These are phyloP conservation scores for Cryptosporidium sp. DNA, from an alignment of 169 alveolate genomes.

Conservation along the genomic window DNA sequence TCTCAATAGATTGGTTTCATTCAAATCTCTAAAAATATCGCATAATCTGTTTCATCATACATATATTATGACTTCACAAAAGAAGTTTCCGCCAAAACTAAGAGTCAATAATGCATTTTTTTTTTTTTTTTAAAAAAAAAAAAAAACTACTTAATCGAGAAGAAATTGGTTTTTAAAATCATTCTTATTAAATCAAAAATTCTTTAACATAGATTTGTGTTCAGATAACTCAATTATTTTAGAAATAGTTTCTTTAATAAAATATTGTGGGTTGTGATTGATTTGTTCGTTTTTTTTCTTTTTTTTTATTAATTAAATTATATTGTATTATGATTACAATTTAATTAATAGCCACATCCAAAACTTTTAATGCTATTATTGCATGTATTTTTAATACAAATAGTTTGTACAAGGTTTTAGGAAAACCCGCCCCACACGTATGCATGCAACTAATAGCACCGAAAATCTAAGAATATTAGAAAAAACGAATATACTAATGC, in stretches of 20 bases:
- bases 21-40: constrained; percentile 27
- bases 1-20: constrained; percentile 24
- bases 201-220: background rate
- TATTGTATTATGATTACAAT: too few species aligned
- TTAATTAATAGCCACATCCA: too few species aligned
- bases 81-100: background rate
- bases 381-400: too few species aligned
- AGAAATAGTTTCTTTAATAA: too few species aligned
- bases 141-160: background rate
- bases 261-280: background rate
- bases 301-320: too few species aligned
- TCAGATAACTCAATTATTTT: background rate
- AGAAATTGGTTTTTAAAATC: too few species aligned
- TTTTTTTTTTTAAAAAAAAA: too few species aligned
- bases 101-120: background rate
- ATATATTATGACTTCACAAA: background rate
- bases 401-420: background rate
- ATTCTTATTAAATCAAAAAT: too few species aligned
- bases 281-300: too few species aligned
- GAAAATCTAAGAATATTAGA: too few species aligned
- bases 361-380: too few species aligned
- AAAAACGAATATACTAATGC: too few species aligned
- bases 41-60: background rate
- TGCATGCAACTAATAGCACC: background rate
- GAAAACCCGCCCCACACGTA: background rate